Percentiles rank a stretch among this genome's conserved stretches.
phyloP scores from a whole-genome alignment of 2,329 filamentous ascomycete species.

The Calonectria pseudoreteaudii region DNA sequence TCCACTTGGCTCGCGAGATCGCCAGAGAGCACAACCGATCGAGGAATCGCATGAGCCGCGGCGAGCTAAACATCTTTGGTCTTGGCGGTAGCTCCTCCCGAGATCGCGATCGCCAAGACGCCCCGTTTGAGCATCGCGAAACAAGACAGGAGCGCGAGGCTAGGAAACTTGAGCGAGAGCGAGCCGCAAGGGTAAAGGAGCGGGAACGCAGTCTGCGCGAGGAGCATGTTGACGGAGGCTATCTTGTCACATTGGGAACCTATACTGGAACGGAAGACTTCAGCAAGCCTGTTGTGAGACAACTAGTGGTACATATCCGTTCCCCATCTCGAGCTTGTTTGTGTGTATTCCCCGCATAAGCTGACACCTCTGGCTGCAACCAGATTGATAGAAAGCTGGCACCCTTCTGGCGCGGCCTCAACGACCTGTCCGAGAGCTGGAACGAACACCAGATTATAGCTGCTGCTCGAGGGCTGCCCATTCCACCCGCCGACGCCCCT shows the following conservation, averaged over 20 bases:
- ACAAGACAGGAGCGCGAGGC: constrained; percentile 93
- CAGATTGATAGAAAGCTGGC: constrained; percentile 93
- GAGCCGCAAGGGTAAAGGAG: constrained; percentile 80
- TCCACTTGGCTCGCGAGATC: constrained; percentile 36
- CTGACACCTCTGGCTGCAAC: constrained; percentile 30
- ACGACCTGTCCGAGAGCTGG: constrained; percentile 91
- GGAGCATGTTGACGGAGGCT: constrained; percentile 94
- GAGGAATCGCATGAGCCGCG: constrained; percentile 51
- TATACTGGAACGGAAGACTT: constrained; percentile 96
- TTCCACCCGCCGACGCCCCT: constrained; percentile 86
- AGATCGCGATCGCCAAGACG: constrained; percentile 53
- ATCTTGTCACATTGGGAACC: constrained; percentile 91
- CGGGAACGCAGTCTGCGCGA: constrained; percentile 90
- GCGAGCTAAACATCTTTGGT: constrained; percentile 61
- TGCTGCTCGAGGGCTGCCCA: constrained; percentile 83
- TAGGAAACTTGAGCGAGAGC: constrained; percentile 84
- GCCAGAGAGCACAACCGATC: constrained; percentile 36
- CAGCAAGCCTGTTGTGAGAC: constrained; percentile 87
- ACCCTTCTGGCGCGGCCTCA: constrained; percentile 94
- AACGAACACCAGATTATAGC: constrained; percentile 96
- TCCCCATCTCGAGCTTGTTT: background rate
- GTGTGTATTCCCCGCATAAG: background rate
- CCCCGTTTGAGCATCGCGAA: constrained; percentile 76
- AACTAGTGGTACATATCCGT: constrained; percentile 79
- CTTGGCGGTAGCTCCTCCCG: constrained; percentile 53